phyloP scores from a whole-genome alignment of 2,329 filamentous ascomycete species.

The Nemania diffusa region DNA sequence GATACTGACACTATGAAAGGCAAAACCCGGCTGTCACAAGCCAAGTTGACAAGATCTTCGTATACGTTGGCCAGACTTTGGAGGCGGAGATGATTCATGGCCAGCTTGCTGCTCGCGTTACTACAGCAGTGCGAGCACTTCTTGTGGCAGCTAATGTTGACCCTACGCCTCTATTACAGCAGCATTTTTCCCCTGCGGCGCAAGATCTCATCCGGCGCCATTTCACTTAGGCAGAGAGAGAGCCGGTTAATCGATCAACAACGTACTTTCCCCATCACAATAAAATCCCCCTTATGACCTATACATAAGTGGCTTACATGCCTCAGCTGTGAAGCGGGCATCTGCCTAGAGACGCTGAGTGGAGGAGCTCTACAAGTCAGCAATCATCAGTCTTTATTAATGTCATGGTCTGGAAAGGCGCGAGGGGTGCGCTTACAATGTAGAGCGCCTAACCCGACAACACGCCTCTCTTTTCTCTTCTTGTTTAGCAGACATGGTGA shows the following conservation, averaged over 20 bases:
- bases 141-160: constrained; percentile 79
- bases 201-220: constrained; percentile 82
- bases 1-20: constrained; percentile 58
- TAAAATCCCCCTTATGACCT: constrained; percentile 2
- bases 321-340: constrained; percentile 1
- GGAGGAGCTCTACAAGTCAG: constrained; percentile 7
- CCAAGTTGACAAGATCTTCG: constrained; percentile 84
- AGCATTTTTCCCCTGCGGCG: constrained; percentile 77
- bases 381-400: constrained; percentile 24
- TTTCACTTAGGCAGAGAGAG: constrained; percentile 66
- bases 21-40: constrained; percentile 84
- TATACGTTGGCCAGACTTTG: constrained; percentile 85
- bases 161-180: constrained; percentile 77
- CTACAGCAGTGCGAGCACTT: constrained; percentile 80
- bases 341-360: constrained; percentile 5
- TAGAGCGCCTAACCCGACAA: not conserved
- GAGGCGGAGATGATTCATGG: constrained; percentile 92
- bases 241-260: constrained; percentile 3
- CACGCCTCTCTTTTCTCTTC: constrained; percentile 16
- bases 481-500: constrained; percentile 15
- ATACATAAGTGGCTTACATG: constrained; percentile 9
- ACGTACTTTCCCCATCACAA: constrained; percentile 1
- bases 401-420: constrained; percentile 21
- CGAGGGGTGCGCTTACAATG: constrained; percentile 2
- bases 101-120: constrained; percentile 80